Base-by-base conservation (phyloP, 2,329 filamentous ascomycete genomes). In the Pseudogymnoascus destructans region DNA sequence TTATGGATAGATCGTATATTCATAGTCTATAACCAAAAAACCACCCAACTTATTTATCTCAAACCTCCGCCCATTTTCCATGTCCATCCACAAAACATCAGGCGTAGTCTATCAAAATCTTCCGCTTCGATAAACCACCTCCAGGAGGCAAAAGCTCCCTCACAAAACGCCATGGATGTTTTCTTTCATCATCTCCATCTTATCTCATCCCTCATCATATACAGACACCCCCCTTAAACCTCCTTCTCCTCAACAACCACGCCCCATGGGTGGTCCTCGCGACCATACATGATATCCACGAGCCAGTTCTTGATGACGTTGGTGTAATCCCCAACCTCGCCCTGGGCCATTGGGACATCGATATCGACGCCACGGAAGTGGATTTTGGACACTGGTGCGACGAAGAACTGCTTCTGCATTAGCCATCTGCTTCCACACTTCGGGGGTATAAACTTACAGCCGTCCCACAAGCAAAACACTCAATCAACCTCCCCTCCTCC, bases 381-480 rank as follows among this genome's bases (percentile, higher is more conserved):
- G 66, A 89, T 84, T 55, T 79, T 73, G 5, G 81, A 84, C 54
- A 89, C 77, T 56, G 85, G 80, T 62, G 79, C 81, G 67, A 89
- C 78, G 66, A 89, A 89, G 75, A 77, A 89, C 81, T 87, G 62
- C 66, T 42, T 63, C 9, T 9, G 6, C 19, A 33, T 61, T 40
- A 60, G 42, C 57, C 36, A 30, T 27, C 3, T n/a, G n/a, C 8
- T 1, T 52, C 25, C 13, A 27, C 13, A n/a, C 5, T n/a, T 52
- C 13, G 46, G 19, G n/a, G n/a, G 27, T 19, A 5, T 58, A 57
- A 63, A 79, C 83, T 76, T 76, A 87, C 84, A 59, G 91, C 91
- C 62, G 91, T 96, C 15, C 92, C 91, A 32, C 87, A 83, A 6
- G 87, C 88, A 68, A 96, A 96, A 1, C 88, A 80, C 74, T 96